Conservation (phyloP, 2,329 filamentous ascomycete species). For the Fusarium brevicatenulatum region DNA sequence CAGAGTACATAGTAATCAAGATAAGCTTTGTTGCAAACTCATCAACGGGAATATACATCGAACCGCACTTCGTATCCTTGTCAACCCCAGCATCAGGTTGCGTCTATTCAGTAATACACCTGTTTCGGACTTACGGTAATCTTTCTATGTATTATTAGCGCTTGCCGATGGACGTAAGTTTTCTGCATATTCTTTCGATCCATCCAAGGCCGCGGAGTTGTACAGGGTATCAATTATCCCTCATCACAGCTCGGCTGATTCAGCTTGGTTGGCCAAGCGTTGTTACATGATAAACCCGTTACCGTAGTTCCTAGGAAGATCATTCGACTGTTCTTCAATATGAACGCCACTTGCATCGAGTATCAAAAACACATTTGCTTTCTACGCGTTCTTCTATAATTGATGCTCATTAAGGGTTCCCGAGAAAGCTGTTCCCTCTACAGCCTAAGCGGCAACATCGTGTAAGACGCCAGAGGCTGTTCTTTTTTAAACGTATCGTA, state of each 20-base stretch:
- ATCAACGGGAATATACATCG: not conserved
- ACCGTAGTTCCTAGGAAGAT: constrained; percentile 18
- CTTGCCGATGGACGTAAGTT: constrained; percentile 6
- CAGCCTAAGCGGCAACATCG: not conserved
- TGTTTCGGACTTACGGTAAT: constrained; percentile 21
- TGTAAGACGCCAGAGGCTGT: not conserved
- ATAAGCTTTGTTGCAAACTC: constrained; percentile 1
- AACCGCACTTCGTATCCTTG: constrained; percentile 15
- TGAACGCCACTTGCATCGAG: not conserved
- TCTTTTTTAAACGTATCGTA: not conserved
- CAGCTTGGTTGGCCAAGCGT: constrained; percentile 16
- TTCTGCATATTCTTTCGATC: constrained; percentile 13
- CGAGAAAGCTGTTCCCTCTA: constrained; percentile 11
- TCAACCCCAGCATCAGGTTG: not conserved
- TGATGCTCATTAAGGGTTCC: not conserved
- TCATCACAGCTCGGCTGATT: constrained; percentile 2
- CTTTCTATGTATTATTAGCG: not conserved
- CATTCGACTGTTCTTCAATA: constrained; percentile 25
- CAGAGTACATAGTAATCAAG: not conserved
- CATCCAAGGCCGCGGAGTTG: not conserved
- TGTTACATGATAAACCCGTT: not conserved
- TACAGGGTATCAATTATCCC: constrained; percentile 16
- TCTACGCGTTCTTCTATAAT: not conserved
- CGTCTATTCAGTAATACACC: constrained; percentile 10
- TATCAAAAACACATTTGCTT: not conserved